Conservation (phyloP, 179 eudicot species). For the Actinidia arguta region DNA sequence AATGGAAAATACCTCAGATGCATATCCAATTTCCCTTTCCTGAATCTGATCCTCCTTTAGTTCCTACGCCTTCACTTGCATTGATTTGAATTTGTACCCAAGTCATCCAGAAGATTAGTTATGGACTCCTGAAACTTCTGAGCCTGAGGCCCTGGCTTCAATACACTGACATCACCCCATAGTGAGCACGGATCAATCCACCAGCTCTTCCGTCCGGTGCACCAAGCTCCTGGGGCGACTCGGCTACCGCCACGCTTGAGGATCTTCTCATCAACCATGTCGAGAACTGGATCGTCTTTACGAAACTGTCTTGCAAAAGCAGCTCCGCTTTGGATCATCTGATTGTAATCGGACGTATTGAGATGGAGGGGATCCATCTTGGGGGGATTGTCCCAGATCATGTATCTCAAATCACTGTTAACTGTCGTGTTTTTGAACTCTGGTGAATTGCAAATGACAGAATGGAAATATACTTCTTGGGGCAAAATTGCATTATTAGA, state of each 20-base stretch:
- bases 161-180: conserved; percentile 76
- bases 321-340: conserved; percentile 87
- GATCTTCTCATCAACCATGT: conserved; percentile 73
- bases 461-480: conserved; percentile 91
- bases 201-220: conserved; percentile 68
- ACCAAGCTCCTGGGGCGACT: conserved; percentile 88
- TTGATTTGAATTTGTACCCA: conserved; percentile 59
- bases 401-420: conserved; percentile 80
- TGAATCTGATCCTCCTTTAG: neutral
- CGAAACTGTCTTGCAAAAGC: conserved; percentile 83
- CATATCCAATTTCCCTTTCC: neutral
- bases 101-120: conserved; percentile 56
- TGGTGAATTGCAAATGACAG: conserved; percentile 80
- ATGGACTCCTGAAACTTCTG: conserved; percentile 58
- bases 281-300: conserved; percentile 68
- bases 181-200: conserved; percentile 69
- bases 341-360: conserved; percentile 58
- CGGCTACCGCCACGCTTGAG: conserved; percentile 63
- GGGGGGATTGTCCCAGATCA: conserved; percentile 96
- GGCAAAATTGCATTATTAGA: conserved; percentile 71
- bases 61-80: conserved; percentile 54
- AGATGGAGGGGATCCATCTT: conserved; percentile 86
- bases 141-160: conserved; percentile 72
- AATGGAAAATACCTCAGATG: neutral
- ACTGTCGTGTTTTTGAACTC: conserved; percentile 88